These are phyloP conservation scores for Gaeumannomyces sp. DNA, from an alignment of 2,329 filamentous ascomycete species.

Conservation along the genomic window DNA sequence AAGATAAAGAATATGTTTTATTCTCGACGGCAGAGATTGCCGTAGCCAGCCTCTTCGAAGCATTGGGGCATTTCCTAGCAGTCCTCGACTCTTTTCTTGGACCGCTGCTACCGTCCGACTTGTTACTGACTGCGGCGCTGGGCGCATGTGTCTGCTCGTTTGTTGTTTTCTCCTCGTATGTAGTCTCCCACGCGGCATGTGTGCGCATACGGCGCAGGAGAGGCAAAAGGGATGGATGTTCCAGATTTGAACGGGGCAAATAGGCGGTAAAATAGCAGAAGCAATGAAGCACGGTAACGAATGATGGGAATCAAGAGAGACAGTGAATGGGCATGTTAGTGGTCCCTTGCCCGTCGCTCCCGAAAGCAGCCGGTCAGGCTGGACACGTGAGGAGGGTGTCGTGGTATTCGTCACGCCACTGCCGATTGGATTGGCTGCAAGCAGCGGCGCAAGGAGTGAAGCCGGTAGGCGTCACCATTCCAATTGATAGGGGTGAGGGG, in stretches of 20 bases:
- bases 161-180: neutral
- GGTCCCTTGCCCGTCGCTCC: neutral
- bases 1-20: constrained; percentile 1
- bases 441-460: neutral
- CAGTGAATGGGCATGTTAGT: neutral
- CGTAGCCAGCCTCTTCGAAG: neutral
- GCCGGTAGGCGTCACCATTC: neutral
- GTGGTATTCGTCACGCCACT: neutral
- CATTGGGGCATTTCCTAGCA: neutral
- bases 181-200: neutral
- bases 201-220: neutral
- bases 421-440: neutral
- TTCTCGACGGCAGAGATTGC: neutral
- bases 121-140: neutral
- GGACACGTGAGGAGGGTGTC: neutral
- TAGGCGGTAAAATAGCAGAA: neutral
- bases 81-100: neutral
- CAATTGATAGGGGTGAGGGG: neutral
- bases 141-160: neutral
- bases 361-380: neutral
- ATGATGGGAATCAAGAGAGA: neutral
- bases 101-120: no score
- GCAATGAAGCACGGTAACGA: neutral
- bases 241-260: neutral
- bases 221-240: neutral